Conservation (phyloP, 2,329 filamentous ascomycete species). For the Diaporthe sp. region DNA sequence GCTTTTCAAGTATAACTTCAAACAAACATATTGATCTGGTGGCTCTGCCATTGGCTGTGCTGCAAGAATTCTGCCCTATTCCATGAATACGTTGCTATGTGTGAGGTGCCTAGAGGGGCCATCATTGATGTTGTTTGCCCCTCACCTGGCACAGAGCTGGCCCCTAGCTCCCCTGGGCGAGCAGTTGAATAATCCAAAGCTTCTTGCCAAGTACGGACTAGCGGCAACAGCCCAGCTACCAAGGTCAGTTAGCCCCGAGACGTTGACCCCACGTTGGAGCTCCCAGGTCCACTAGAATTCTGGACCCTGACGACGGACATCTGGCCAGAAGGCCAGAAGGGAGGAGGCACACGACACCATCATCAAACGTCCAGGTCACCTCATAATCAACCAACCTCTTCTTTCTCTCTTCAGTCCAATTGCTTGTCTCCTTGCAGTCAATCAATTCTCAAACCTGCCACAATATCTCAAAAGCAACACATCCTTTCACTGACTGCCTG, state of each 20-base stretch:
- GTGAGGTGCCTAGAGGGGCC: not conserved
- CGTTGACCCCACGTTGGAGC: conserved; percentile 33
- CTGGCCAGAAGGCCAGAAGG: conserved; percentile 37
- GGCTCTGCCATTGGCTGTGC: not conserved
- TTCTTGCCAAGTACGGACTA: conserved; percentile 20
- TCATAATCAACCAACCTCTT: not conserved
- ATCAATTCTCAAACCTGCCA: not conserved
- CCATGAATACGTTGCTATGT: not conserved
- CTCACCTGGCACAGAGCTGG: not conserved
- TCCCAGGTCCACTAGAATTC: conserved; percentile 32
- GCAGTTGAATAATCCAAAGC: not conserved
- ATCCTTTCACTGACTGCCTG: not conserved
- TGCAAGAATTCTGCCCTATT: not conserved
- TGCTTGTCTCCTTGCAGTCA: conserved; percentile 22
- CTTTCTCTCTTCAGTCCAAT: conserved; percentile 15
- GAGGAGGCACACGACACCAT: conserved; percentile 36
- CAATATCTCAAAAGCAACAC: not conserved
- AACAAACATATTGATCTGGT: not conserved
- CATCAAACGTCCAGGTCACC: conserved; percentile 24
- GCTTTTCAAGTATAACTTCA: not conserved
- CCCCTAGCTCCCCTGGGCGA: not conserved
- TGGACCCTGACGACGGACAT: conserved; percentile 35
- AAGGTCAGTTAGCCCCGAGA: conserved; percentile 28
- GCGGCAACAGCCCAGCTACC: conserved; percentile 23
- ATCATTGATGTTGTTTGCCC: conserved; percentile 9